Base-by-base conservation (phyloP, 805 yeast species). In the Sugiyamaella valdiviana region DNA sequence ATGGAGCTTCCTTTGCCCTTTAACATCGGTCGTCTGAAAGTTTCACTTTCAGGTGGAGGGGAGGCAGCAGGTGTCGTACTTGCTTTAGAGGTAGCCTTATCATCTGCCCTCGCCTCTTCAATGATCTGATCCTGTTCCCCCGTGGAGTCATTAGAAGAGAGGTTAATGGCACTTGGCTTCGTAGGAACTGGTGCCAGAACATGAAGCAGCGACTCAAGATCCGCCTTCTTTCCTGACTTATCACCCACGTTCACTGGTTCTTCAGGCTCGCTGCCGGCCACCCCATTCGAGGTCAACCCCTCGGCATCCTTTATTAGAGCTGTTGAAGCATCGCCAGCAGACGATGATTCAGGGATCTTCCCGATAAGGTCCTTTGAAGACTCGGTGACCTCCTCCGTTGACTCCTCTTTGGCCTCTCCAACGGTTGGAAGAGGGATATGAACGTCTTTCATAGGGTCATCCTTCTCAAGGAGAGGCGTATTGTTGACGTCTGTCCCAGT, bases 1-100 rank as follows among this genome's bases (percentile, higher is more conserved):
- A 46, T 50, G 4, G 53, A 50, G 26, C 45, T 46, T 10, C 47
- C 51, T 16, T 29, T 44, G 6, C 21, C 37, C 17, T 16, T 24
- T 1, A 32, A 9, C 19, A 36, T 26, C 2, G 46, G 46, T 6
- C 42, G 26, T 22, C 37, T 22, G 10, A 20, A 42, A 10, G 20
- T 10, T 12, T 42, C 50, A 6, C 42, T 46, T 10, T 29, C 32
- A 26, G 32, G n/a, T 26, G 32, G 32, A n/a, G 42, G 5, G 26
- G 12, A 2, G 22, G 4, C 26, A n/a, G n/a, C 15, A 36, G 39
- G 16, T 14, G 12, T n/a, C 15, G 12, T 15, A 9, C 7, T 36
- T 10, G 17, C n/a, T 10, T 10, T 9, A 14, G 16, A 9, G 12
- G 16, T 17, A 36, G 6, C 7, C 12, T 6, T 9, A 14, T 9